Evolutionary conservation across 768 basidiomycete genomes (phyloP).

Genomic region (Phlebiopsis flavidoalba): DNA sequence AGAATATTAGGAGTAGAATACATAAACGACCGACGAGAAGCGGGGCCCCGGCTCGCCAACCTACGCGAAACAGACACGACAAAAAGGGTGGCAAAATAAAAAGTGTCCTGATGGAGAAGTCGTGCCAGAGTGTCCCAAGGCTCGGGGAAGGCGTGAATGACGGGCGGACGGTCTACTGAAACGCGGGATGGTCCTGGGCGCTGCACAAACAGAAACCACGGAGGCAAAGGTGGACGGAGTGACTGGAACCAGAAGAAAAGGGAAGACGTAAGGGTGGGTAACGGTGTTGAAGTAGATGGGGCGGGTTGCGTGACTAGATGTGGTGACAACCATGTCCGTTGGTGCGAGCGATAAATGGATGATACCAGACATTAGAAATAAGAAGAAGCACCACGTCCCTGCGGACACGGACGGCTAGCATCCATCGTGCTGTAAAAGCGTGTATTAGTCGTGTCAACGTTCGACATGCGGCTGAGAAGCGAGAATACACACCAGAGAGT

Average conservation of each 20-base stretch:
- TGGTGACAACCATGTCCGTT: slow-evolving; percentile 2
- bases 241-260: neutral
- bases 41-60: slow-evolving; percentile 1
- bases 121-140: neutral
- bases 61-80: neutral
- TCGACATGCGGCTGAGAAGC: neutral
- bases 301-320: neutral
- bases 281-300: slow-evolving; percentile 1
- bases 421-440: slow-evolving; percentile 9
- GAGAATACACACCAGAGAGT: slow-evolving; percentile 19
- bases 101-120: neutral
- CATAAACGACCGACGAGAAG: slow-evolving; percentile 1
- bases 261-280: slow-evolving; percentile 1
- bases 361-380: neutral
- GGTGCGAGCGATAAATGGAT: slow-evolving; percentile 2
- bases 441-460: neutral
- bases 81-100: slow-evolving; percentile 1
- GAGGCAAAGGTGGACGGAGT: neutral
- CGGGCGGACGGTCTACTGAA: neutral
- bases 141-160: neutral
- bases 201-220: neutral
- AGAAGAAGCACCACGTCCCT: neutral
- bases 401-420: slow-evolving; percentile 1
- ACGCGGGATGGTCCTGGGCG: neutral
- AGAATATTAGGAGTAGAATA: slow-evolving; percentile 9